phyloP scores from a whole-genome alignment of 305 asterid species.

The Nicotiana rustica region DNA sequence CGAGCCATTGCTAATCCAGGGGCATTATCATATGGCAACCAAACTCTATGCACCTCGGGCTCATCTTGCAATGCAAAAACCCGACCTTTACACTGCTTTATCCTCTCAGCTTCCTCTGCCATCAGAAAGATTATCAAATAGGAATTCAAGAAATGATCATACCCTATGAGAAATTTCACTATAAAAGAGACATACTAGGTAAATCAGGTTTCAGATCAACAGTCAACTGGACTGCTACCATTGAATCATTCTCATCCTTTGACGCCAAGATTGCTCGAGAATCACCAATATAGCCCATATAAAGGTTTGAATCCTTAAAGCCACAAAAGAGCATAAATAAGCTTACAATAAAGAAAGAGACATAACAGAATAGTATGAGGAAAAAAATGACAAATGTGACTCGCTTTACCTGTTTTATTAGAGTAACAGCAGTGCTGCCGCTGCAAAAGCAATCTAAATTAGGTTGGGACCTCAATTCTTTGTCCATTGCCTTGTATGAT shows the following conservation, averaged over 20 bases:
- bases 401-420: constrained; percentile 77
- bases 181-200: constrained; percentile 64
- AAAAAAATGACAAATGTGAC: background rate
- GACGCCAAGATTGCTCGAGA: constrained; percentile 95
- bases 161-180: background rate
- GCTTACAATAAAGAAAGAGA: constrained; percentile 20
- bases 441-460: constrained; percentile 96
- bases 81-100: constrained; percentile 90
- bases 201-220: constrained; percentile 96
- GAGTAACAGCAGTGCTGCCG: constrained; percentile 91
- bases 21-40: constrained; percentile 98
- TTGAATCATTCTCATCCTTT: constrained; percentile 64
- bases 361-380: constrained; percentile 26
- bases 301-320: constrained; percentile 84
- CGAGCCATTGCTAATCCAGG: constrained; percentile 99
- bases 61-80: constrained; percentile 97
- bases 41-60: constrained; percentile 97
- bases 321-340: background rate
- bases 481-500: constrained; percentile 91
- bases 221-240: constrained; percentile 86
- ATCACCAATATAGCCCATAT: constrained; percentile 90
- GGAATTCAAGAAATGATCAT: constrained; percentile 22
- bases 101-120: constrained; percentile 94
- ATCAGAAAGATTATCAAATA: constrained; percentile 29
- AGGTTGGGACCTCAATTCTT: constrained; percentile 85